Evolutionary conservation across 345 rosid species (phyloP).

Genomic region (Citrus hindsii): DNA sequence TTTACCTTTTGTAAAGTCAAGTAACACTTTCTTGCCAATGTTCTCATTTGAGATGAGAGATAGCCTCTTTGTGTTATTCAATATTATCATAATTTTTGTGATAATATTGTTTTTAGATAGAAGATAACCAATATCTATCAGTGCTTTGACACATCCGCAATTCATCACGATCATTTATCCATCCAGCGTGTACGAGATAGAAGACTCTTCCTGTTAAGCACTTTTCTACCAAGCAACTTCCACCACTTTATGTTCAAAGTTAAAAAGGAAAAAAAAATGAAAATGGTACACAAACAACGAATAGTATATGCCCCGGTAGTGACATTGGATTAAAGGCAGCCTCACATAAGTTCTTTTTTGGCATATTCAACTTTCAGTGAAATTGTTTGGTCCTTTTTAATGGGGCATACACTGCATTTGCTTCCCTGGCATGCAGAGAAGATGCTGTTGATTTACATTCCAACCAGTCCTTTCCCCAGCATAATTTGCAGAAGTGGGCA

Average conservation of each 20-base stretch:
- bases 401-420: not conserved
- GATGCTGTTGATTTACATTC: slow-evolving; percentile 1
- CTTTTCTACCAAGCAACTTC: not conserved
- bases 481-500: not conserved
- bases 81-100: not conserved
- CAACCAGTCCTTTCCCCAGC: not conserved
- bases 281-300: not conserved
- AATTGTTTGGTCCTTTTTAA: not conserved
- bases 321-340: not conserved
- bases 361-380: not conserved
- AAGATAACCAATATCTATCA: not conserved
- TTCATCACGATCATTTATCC: not conserved
- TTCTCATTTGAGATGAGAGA: not conserved
- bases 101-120: not conserved
- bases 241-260: not conserved
- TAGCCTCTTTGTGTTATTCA: not conserved
- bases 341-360: not conserved
- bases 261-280: no score
- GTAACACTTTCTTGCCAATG: no score
- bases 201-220: not conserved
- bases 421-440: not conserved
- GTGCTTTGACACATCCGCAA: not conserved
- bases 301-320: not conserved
- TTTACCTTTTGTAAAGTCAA: no score
- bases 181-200: no score